phyloP scores from a whole-genome alignment of 768 basidiomycete genomes.

The Clitopilus passeckerianus region DNA sequence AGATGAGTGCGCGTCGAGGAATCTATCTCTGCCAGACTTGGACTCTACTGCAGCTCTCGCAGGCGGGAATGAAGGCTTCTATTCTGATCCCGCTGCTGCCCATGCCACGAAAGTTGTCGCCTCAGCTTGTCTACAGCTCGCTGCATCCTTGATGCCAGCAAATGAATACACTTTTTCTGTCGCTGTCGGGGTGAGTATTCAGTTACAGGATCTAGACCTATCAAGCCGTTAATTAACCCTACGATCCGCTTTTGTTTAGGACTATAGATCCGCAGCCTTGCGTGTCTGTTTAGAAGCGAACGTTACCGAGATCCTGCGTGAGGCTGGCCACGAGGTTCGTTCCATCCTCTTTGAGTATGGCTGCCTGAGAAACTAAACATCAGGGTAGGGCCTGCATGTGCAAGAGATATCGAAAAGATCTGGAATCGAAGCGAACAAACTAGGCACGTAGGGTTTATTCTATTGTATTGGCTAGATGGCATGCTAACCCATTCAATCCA shows the following conservation, averaged over 20 bases:
- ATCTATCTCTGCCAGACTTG: conserved; percentile 18
- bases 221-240: too few relatives aligned
- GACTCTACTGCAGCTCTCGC: conserved; percentile 17
- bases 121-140: conserved; percentile 28
- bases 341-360: neutral
- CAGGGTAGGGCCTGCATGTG: conserved; percentile 24
- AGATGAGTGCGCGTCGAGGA: conserved; percentile 10
- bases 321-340: conserved; percentile 18
- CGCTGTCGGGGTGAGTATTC: neutral
- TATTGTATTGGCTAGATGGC: neutral
- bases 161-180: conserved; percentile 8
- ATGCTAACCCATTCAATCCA: neutral
- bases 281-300: conserved; percentile 22
- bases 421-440: conserved; percentile 20
- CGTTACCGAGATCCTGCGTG: conserved; percentile 28
- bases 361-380: conserved; percentile 6
- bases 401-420: conserved; percentile 25
- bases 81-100: conserved; percentile 19
- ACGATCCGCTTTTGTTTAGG: neutral
- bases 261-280: conserved; percentile 12
- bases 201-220: neutral
- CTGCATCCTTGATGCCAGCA: conserved; percentile 21
- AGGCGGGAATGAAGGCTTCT: conserved; percentile 22
- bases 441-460: conserved; percentile 17
- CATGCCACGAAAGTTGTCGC: conserved; percentile 22